Evolutionary conservation across 164 flowering plant genomes (phyloP).

Genomic region (Tetracentron sinense): DNA sequence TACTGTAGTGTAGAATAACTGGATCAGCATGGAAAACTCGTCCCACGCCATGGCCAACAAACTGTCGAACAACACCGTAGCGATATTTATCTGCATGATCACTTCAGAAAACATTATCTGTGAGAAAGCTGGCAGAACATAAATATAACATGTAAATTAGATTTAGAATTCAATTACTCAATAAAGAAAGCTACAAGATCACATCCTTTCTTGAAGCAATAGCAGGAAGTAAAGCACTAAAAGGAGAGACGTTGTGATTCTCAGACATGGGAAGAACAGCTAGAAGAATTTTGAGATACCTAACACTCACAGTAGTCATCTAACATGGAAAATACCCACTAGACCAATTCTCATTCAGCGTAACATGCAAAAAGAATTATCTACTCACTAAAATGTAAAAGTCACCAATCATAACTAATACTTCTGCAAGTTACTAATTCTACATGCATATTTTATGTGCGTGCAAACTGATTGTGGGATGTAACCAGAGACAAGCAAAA

Average conservation of each 20-base stretch:
- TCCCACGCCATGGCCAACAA: conserved; percentile 98
- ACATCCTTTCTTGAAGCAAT: background rate
- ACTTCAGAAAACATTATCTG: conserved; percentile 42
- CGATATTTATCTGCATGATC: conserved; percentile 83
- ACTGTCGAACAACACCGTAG: conserved; percentile 88
- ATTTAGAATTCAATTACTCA: background rate
- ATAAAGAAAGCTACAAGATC: too few relatives aligned
- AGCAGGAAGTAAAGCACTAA: background rate
- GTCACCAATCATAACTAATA: background rate
- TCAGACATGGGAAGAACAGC: background rate
- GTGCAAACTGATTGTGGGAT: background rate
- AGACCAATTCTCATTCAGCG: too few relatives aligned
- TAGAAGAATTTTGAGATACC: background rate
- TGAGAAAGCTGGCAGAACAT: too few relatives aligned
- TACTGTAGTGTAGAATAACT: conserved; percentile 79
- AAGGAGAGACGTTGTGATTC: background rate
- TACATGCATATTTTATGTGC: background rate
- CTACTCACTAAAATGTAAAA: background rate
- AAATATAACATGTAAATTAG: too few relatives aligned
- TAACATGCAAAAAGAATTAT: background rate
- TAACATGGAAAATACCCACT: too few relatives aligned
- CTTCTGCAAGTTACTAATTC: background rate
- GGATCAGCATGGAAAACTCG: conserved; percentile 91
- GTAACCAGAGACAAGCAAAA: background rate
- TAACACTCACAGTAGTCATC: background rate